Base-by-base conservation (phyloP, 768 basidiomycete species). In the Suillus placidus region DNA sequence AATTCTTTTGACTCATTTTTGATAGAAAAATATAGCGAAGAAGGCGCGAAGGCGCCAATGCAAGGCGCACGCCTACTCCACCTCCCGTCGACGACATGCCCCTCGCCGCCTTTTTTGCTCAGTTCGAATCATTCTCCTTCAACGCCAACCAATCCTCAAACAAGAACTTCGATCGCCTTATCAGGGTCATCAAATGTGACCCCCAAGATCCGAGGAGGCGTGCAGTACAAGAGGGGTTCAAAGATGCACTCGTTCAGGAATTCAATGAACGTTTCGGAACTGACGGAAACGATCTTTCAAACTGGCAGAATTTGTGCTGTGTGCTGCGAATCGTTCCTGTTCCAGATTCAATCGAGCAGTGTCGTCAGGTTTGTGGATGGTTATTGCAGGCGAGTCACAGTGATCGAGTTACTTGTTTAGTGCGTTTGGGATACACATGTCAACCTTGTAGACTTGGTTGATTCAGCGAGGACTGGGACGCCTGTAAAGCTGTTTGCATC, bases 391-490 rank as follows among this genome's bases (percentile, higher is more conserved):
- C 18, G 64, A 51, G 64, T 34, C 3, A 5, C 4, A 0, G 30
- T 32, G 32, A 18, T 40, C 32, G 40, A 60, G 58, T 12, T n/a
- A 26, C 3, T 42, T 20, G 10, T 42, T 0, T 30, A 60, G 58
- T 4, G 40, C 40, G 63, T 76, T 2, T 66, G 68, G 64, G 70
- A 69, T 16, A 69, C 71, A 0, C 70, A 74, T 20, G 72, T 79
- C 56, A 77, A 80, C 47, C 68, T 79, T 10, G 69, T 76, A 20
- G 75, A 80, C 52, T 71, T 79, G 37, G 56, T 79, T 20, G 66
- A 76, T n/a, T 60, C 70, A 0, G 65, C 38, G 1, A 65, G 69
- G 23, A 67, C 65, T 1, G 66, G 70, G 4, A 32, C 51, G 0
- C 63, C 64, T 4, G 72, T 79, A 1, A 54, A 16, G 2, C 47